phyloP scores from a whole-genome alignment of 2,329 filamentous ascomycete genomes.

The Cladosporium sp. region DNA sequence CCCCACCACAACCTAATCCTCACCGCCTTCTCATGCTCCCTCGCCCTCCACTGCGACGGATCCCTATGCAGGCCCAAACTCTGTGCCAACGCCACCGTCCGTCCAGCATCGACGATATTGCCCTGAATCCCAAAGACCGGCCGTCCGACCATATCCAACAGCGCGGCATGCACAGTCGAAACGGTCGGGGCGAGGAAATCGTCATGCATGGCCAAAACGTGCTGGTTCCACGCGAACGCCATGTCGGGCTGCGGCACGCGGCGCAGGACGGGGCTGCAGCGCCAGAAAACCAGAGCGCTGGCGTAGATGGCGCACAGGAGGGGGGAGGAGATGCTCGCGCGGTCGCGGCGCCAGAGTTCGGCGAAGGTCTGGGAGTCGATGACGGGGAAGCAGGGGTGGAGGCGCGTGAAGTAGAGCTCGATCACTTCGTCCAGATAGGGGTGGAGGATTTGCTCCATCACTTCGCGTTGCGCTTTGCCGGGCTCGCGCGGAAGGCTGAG shows the following conservation, averaged over 20 bases:
- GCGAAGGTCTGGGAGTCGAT: constrained; percentile 36
- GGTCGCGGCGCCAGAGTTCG: constrained; percentile 33
- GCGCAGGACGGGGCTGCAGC: constrained; percentile 32
- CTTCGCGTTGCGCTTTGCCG: constrained; percentile 36
- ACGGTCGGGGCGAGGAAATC: constrained; percentile 40
- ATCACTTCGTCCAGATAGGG: constrained; percentile 36
- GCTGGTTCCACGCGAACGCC: constrained; percentile 40
- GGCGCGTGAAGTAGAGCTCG: constrained; percentile 42
- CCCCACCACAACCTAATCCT: constrained; percentile 55
- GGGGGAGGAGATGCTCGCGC: constrained; percentile 31
- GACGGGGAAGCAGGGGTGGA: constrained; percentile 37
- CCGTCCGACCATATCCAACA: constrained; percentile 39
- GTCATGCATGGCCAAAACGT: constrained; percentile 37
- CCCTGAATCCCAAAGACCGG: constrained; percentile 38
- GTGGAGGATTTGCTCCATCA: constrained; percentile 39
- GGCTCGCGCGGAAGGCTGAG: constrained; percentile 19
- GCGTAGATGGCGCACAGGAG: constrained; percentile 38
- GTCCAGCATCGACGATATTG: constrained; percentile 52
- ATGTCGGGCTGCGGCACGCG: constrained; percentile 35
- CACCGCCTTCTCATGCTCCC: constrained; percentile 48
- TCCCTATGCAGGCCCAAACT: constrained; percentile 55
- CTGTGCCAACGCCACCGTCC: constrained; percentile 51
- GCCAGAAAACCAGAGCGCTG: constrained; percentile 34
- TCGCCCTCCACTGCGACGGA: constrained; percentile 50
- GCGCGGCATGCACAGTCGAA: constrained; percentile 35